These are phyloP conservation scores for Biscogniauxia sp. DNA, from an alignment of 2,329 filamentous ascomycete genomes.

Conservation along the genomic window DNA sequence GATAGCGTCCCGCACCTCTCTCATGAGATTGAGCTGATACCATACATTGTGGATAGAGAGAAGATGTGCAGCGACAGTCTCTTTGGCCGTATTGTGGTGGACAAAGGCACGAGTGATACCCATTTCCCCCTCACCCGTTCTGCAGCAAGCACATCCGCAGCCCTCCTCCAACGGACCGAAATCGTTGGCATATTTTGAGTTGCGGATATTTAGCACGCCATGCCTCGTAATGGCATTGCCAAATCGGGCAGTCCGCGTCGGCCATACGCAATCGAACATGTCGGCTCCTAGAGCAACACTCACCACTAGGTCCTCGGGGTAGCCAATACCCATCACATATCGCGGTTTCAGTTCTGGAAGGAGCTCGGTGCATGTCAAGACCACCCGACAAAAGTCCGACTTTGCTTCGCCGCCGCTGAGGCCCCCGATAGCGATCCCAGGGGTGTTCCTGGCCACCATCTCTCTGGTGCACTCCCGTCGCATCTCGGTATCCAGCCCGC, in stretches of 20 bases:
- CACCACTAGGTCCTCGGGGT: slow-evolving; percentile 92
- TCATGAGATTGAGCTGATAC: slow-evolving; percentile 86
- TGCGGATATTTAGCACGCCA: slow-evolving; percentile 82
- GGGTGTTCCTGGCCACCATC: slow-evolving; percentile 89
- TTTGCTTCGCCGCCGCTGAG: slow-evolving; percentile 95
- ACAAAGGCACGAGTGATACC: slow-evolving; percentile 86
- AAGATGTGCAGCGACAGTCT: slow-evolving; percentile 83
- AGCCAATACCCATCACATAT: slow-evolving; percentile 99
- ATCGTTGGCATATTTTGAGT: slow-evolving; percentile 72
- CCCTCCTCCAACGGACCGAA: slow-evolving; percentile 80
- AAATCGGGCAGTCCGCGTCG: slow-evolving; percentile 91
- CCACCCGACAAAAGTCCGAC: slow-evolving; percentile 85
- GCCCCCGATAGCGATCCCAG: slow-evolving; percentile 94
- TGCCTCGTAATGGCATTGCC: slow-evolving; percentile 84
- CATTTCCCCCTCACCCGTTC: slow-evolving; percentile 64
- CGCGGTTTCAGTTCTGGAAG: slow-evolving; percentile 90
- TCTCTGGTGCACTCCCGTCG: slow-evolving; percentile 76
- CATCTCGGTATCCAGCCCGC: slow-evolving; percentile 85
- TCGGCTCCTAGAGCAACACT: slow-evolving; percentile 92
- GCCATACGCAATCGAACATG: slow-evolving; percentile 99
- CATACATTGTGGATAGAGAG: slow-evolving; percentile 95
- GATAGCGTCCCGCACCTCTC: slow-evolving; percentile 70
- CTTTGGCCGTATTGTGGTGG: slow-evolving; percentile 88
- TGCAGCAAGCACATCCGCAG: slow-evolving; percentile 78
- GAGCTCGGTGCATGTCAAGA: slow-evolving; percentile 78